phyloP scores from a whole-genome alignment of 116 monocot species.

The Cymodocea nodosa region DNA sequence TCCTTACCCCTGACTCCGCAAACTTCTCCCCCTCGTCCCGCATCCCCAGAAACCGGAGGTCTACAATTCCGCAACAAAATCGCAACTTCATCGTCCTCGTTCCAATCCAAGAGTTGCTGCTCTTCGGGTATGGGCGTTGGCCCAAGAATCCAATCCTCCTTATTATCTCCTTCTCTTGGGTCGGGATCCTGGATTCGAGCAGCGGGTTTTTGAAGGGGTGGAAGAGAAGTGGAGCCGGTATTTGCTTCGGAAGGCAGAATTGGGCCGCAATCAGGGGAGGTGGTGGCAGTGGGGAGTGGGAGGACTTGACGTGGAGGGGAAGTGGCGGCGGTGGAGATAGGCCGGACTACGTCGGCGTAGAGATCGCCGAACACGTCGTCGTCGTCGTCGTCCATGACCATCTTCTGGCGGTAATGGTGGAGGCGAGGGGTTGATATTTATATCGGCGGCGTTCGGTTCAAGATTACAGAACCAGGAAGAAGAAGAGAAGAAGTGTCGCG shows the following conservation, averaged over 20 bases:
- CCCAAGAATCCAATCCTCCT: conserved; percentile 68
- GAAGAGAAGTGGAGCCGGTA: conserved; percentile 2
- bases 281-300: conserved; percentile 1
- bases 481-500: no score
- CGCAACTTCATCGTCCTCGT: conserved; percentile 17
- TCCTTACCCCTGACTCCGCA: conserved; percentile 13
- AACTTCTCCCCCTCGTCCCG: not conserved
- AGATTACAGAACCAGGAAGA: no score
- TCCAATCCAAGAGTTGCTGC: conserved; percentile 17
- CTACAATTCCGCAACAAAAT: conserved; percentile 5
- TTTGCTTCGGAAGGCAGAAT: conserved; percentile 7
- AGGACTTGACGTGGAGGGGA: not conserved
- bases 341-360: conserved; percentile 47
- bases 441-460: conserved; percentile 7
- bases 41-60: not conserved
- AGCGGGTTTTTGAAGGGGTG: not conserved
- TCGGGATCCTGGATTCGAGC: not conserved
- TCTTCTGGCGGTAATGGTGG: no score
- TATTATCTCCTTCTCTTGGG: conserved; percentile 7
- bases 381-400: conserved; percentile 37
- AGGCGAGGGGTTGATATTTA: not conserved
- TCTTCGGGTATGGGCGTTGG: conserved; percentile 16
- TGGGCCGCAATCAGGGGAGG: not conserved
- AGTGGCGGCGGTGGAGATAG: conserved; percentile 3
- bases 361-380: conserved; percentile 84